phyloP scores from a whole-genome alignment of 306 rosid genomes.

The Pueraria montana region DNA sequence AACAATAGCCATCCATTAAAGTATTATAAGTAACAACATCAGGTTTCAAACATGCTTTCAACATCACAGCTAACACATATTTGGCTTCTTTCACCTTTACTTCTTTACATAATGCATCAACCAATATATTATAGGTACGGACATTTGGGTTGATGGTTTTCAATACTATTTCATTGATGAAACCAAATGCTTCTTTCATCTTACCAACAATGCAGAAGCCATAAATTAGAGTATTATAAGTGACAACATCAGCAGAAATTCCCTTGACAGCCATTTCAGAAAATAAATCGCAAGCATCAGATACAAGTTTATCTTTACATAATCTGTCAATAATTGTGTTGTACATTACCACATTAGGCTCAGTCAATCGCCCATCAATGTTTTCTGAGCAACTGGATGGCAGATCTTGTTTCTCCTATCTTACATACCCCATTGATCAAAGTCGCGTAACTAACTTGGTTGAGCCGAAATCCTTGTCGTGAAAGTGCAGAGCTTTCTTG shows the following conservation, averaged over 20 bases:
- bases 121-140: not conserved
- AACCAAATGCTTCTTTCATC: too few species aligned
- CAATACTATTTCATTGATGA: too few species aligned
- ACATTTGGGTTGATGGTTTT: not conserved
- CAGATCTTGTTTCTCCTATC: not conserved
- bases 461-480: not conserved
- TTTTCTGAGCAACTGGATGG: not conserved
- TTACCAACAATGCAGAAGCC: not conserved
- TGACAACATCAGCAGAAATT: constrained; percentile 25
- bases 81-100: not conserved
- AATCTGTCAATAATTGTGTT: not conserved
- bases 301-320: not conserved
- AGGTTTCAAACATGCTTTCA: not conserved
- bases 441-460: not conserved
- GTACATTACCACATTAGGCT: constrained; percentile 7
- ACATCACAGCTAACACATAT: constrained; percentile 22
- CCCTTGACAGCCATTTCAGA: constrained; percentile 14
- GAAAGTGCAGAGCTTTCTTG: constrained; percentile 8
- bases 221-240: not conserved
- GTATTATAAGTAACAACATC: not conserved
- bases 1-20: not conserved
- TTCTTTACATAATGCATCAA: not conserved
- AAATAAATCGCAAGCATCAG: not conserved
- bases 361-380: not conserved
- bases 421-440: constrained; percentile 21